A percentile compares a stretch with the other conserved stretches of the same genome.
Conservation (phyloP, 257 asterid species). For the Salvia hispanica region DNA sequence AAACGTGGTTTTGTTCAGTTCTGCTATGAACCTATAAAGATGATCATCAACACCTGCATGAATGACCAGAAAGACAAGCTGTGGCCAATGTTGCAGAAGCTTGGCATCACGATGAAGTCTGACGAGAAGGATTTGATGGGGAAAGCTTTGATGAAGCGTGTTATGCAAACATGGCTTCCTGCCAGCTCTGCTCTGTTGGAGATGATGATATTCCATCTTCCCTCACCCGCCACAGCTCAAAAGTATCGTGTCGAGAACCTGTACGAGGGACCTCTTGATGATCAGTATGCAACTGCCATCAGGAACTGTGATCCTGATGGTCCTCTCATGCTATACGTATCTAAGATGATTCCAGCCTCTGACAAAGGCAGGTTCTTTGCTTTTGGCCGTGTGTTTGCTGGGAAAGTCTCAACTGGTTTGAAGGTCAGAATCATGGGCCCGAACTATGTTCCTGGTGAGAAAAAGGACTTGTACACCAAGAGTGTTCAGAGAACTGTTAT, state of each 20-base stretch:
- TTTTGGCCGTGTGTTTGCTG: slow-evolving; percentile 50
- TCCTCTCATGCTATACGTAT: slow-evolving; percentile 50
- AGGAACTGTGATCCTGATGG: slow-evolving; percentile 58
- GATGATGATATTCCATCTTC: slow-evolving; percentile 65
- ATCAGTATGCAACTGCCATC: slow-evolving; percentile 43
- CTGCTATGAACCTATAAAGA: slow-evolving; percentile 55
- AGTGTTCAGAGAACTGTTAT: slow-evolving; percentile 55
- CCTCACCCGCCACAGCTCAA: slow-evolving; percentile 54
- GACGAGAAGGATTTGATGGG: slow-evolving; percentile 59
- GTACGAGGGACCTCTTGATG: slow-evolving; percentile 54
- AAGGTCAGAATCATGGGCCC: slow-evolving; percentile 62
- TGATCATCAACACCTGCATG: slow-evolving; percentile 52
- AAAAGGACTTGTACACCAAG: slow-evolving; percentile 48
- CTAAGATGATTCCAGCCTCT: slow-evolving; percentile 56
- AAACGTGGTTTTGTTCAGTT: slow-evolving; percentile 60
- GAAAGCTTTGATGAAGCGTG: slow-evolving; percentile 60
- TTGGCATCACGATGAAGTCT: slow-evolving; percentile 44
- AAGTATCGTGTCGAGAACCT: slow-evolving; percentile 56
- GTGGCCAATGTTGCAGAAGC: slow-evolving; percentile 59
- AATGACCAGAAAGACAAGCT: slow-evolving; percentile 48
- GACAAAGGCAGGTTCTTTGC: slow-evolving; percentile 57
- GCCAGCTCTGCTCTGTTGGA: slow-evolving; percentile 53
- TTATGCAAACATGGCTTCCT: slow-evolving; percentile 61
- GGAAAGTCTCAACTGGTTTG: slow-evolving; percentile 54
- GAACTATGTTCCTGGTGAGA: slow-evolving; percentile 52